Percentiles rank a stretch among this genome's conserved stretches.
Conservation (phyloP, 768 basidiomycete genomes). For the Tulasnella sp. region DNA sequence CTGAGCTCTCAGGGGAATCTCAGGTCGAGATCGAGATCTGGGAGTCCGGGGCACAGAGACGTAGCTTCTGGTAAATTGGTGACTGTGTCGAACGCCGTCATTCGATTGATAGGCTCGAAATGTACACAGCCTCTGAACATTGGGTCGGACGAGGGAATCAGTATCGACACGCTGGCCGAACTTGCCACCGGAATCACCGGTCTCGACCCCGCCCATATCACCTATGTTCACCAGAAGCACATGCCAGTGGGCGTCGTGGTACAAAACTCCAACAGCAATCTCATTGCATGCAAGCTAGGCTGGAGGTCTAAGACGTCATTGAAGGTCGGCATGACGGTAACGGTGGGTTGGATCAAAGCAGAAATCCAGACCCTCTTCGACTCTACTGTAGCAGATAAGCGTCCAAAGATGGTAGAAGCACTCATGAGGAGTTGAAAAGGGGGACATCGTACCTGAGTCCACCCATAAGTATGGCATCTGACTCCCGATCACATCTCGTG, state of each 20-base stretch:
- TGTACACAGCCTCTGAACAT: slow-evolving; percentile 36
- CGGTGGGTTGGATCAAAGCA: slow-evolving; percentile 37
- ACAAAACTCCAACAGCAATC: slow-evolving; percentile 42
- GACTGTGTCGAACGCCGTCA: slow-evolving; percentile 43
- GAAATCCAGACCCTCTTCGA: slow-evolving; percentile 25
- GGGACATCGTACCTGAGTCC: slow-evolving; percentile 26
- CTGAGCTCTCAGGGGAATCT: slow-evolving; percentile 25
- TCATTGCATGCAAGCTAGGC: slow-evolving; percentile 25
- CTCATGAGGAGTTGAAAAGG: slow-evolving; percentile 30
- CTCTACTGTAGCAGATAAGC: no score
- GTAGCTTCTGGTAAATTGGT: slow-evolving; percentile 46
- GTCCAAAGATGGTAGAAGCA: slow-evolving; percentile 16
- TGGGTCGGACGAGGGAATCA: slow-evolving; percentile 36
- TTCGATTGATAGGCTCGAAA: slow-evolving; percentile 34
- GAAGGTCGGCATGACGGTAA: slow-evolving; percentile 37
- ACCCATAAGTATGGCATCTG: slow-evolving; percentile 38
- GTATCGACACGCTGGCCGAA: slow-evolving; percentile 34
- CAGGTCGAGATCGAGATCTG: slow-evolving; percentile 40
- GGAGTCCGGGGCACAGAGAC: slow-evolving; percentile 42
- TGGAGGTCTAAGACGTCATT: slow-evolving; percentile 37
- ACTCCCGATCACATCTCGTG: slow-evolving; percentile 47
- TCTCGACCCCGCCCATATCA: slow-evolving; percentile 24
- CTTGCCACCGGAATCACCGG: slow-evolving; percentile 32
- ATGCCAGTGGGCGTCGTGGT: slow-evolving; percentile 39
- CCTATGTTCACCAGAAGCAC: slow-evolving; percentile 23